phyloP scores from a whole-genome alignment of 2,329 filamentous ascomycete genomes.

The Beauveria caledonica region DNA sequence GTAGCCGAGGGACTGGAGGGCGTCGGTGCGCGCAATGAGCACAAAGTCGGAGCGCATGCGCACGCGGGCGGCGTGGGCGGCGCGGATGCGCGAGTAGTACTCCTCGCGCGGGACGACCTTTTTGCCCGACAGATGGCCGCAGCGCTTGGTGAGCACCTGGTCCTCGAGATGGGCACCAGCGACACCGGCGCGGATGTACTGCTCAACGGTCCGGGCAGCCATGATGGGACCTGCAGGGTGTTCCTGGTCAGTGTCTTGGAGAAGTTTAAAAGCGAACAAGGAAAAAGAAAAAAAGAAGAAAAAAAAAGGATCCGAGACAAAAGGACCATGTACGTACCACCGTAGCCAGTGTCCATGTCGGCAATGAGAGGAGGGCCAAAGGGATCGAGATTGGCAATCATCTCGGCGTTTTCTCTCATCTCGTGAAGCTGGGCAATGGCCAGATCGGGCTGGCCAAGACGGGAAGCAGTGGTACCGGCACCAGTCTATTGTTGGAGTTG shows the following conservation, averaged over 20 bases:
- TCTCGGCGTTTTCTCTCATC: constrained; percentile 54
- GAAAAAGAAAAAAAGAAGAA: too few relatives aligned
- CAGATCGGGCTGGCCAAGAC: constrained; percentile 55
- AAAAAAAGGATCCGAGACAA: background rate
- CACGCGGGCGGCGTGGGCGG: constrained; percentile 43
- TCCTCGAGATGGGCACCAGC: constrained; percentile 55
- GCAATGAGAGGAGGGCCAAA: constrained; percentile 50
- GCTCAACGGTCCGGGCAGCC: constrained; percentile 43
- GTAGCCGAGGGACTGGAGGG: constrained; percentile 48
- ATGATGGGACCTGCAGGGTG: constrained; percentile 32
- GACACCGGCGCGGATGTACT: constrained; percentile 47
- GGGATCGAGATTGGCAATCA: constrained; percentile 53
- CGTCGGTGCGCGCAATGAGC: constrained; percentile 57
- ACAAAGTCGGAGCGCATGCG: constrained; percentile 48
- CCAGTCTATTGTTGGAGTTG: constrained; percentile 39
- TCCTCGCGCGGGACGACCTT: constrained; percentile 45
- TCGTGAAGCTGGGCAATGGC: constrained; percentile 54
- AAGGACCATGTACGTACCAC: constrained; percentile 26
- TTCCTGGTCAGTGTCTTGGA: background rate
- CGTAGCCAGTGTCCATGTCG: constrained; percentile 52
- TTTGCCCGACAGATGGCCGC: constrained; percentile 56
- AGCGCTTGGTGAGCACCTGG: constrained; percentile 57
- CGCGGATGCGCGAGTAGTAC: constrained; percentile 47
- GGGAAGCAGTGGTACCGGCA: constrained; percentile 53
- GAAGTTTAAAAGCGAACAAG: background rate